These are phyloP conservation scores for Amoebophrya sp. DNA, from an alignment of 169 alveolate species.

Conservation along the genomic window DNA sequence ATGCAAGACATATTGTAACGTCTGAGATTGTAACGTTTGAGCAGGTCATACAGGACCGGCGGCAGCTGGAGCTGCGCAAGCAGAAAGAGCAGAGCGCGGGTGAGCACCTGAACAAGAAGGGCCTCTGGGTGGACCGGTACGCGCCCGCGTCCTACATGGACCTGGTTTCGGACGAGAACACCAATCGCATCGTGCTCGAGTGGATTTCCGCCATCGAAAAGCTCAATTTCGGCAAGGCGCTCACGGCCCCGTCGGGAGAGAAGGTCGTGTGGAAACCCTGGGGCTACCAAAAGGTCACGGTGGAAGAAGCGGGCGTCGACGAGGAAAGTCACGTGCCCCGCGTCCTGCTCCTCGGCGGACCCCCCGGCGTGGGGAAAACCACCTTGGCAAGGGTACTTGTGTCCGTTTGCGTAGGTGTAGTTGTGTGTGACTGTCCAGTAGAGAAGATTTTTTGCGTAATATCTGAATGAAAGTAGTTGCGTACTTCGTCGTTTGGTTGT, in stretches of 20 bases:
- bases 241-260: neutral
- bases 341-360: neutral
- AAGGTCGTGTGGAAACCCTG: constrained; percentile 13
- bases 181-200: neutral
- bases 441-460: too few relatives aligned
- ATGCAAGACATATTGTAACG: too few relatives aligned
- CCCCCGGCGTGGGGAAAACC: constrained; percentile 4
- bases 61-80: neutral
- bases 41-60: too few relatives aligned
- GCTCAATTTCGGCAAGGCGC: neutral
- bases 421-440: too few relatives aligned
- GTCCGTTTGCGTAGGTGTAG: too few relatives aligned
- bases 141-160: neutral
- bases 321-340: neutral
- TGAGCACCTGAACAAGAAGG: neutral
- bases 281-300: neutral
- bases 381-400: neutral
- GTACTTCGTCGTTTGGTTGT: too few relatives aligned
- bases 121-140: constrained; percentile 14
- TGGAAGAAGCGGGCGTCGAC: neutral
- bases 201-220: constrained; percentile 9
- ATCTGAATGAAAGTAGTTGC: too few relatives aligned
- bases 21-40: too few relatives aligned
- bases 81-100: neutral
- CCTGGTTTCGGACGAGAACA: neutral